phyloP scores from a whole-genome alignment of 2,329 filamentous ascomycete species.

The Ophiocordyceps camponoti-rufipedis region DNA sequence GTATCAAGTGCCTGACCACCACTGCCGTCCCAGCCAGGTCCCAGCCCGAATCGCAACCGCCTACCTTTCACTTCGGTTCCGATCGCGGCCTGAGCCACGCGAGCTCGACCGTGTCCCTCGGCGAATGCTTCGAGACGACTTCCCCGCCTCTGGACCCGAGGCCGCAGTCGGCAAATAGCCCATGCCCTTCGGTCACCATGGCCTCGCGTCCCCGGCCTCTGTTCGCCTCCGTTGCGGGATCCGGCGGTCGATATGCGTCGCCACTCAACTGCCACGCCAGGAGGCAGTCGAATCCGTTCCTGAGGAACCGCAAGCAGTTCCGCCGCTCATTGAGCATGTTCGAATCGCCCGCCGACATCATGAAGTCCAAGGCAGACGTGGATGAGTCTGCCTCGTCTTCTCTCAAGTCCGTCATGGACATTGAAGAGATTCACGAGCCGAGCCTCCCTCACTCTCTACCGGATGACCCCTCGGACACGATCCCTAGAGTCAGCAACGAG shows the following conservation, averaged over 20 bases:
- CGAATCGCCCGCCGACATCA: slow-evolving; percentile 73
- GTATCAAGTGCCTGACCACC: slow-evolving; percentile 58
- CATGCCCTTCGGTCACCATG: slow-evolving; percentile 33
- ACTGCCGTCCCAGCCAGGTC: slow-evolving; percentile 42
- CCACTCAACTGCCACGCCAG: slow-evolving; percentile 54
- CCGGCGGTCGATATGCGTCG: slow-evolving; percentile 48
- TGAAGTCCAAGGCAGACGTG: slow-evolving; percentile 54
- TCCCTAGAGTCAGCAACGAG: slow-evolving; percentile 69
- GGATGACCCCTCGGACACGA: slow-evolving; percentile 64
- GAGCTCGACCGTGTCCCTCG: slow-evolving; percentile 38
- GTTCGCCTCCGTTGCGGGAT: slow-evolving; percentile 38
- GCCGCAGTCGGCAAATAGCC: slow-evolving; percentile 41
- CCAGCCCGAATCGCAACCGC: slow-evolving; percentile 44
- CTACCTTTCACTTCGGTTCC: slow-evolving; percentile 57
- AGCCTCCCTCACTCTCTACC: slow-evolving; percentile 70
- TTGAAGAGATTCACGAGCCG: slow-evolving; percentile 58
- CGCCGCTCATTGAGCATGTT: slow-evolving; percentile 96
- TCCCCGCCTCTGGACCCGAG: slow-evolving; percentile 59
- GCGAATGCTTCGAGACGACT: slow-evolving; percentile 58
- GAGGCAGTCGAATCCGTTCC: slow-evolving; percentile 52
- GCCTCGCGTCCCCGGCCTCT: slow-evolving; percentile 46
- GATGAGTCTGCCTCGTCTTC: slow-evolving; percentile 24
- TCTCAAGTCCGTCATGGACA: slow-evolving; percentile 63
- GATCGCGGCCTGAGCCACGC: slow-evolving; percentile 11
- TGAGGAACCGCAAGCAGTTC: slow-evolving; percentile 71